phyloP scores from a whole-genome alignment of 352 stramenopile species.

The Phytopythium oedochilum region DNA sequence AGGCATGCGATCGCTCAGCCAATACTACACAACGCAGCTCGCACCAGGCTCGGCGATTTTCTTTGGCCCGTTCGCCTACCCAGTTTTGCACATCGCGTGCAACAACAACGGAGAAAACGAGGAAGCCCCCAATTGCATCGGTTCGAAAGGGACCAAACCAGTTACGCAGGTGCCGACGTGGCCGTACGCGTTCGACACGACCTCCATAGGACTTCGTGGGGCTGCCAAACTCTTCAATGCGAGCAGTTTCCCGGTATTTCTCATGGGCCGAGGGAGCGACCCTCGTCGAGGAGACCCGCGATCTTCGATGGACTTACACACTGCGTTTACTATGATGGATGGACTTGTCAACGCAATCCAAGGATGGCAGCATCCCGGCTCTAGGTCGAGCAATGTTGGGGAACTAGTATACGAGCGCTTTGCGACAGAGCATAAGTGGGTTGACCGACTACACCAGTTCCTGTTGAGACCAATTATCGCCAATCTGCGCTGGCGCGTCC shows the following conservation, averaged over 20 bases:
- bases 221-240: constrained; percentile 8
- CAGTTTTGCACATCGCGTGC: constrained; percentile 19
- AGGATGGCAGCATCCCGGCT: neutral
- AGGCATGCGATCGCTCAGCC: constrained; percentile 8
- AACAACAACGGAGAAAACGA: neutral
- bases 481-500: constrained; percentile 17
- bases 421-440: constrained; percentile 17
- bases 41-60: constrained; percentile 11
- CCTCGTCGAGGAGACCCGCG: neutral
- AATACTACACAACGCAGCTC: constrained; percentile 10
- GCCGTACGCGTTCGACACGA: constrained; percentile 22
- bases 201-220: constrained; percentile 13
- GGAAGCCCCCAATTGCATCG: neutral
- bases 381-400: neutral
- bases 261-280: constrained; percentile 10
- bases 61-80: constrained; percentile 36
- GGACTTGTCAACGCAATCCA: constrained; percentile 6
- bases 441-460: constrained; percentile 32
- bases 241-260: constrained; percentile 8
- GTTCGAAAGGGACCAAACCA: constrained; percentile 5
- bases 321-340: constrained; percentile 23
- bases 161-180: constrained; percentile 7
- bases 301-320: constrained; percentile 9
- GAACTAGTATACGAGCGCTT: constrained; percentile 7
- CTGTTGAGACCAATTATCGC: neutral